A percentile compares a stretch with the other conserved stretches of the same genome.
phyloP scores from a whole-genome alignment of 768 basidiomycete genomes.

The Suillus subaureus region DNA sequence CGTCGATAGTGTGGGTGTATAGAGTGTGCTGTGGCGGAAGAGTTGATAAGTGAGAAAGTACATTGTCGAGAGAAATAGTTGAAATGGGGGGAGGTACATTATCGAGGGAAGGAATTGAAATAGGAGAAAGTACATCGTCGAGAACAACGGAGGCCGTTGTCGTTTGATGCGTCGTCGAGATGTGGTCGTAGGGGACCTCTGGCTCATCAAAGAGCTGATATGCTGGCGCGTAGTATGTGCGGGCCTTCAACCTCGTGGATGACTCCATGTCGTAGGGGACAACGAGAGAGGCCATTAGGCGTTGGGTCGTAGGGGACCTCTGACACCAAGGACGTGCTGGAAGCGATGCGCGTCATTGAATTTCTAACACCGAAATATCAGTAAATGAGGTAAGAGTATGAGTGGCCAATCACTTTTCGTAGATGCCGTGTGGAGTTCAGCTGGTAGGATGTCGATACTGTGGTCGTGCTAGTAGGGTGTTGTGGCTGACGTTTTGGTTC shows the following conservation, averaged over 20 bases:
- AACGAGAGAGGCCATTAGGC: neutral
- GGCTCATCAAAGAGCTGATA: neutral
- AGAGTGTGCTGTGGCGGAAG: neutral
- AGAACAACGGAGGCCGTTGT: neutral
- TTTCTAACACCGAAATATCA: neutral
- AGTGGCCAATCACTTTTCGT: neutral
- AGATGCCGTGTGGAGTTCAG: neutral
- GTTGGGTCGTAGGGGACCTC: neutral
- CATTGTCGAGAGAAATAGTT: neutral
- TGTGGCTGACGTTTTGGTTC: neutral
- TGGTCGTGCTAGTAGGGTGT: neutral
- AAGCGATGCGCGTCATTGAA: neutral
- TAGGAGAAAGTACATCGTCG: too few relatives aligned
- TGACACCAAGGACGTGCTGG: neutral
- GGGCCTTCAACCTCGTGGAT: neutral
- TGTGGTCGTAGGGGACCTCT: conserved; percentile 1
- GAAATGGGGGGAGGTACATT: too few relatives aligned
- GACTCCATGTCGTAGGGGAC: conserved; percentile 1
- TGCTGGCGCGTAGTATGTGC: neutral
- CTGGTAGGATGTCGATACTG: neutral
- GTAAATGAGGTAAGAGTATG: neutral
- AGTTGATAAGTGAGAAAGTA: neutral
- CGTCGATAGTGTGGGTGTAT: neutral
- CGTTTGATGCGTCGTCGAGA: neutral
- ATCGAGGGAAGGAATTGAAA: too few relatives aligned